These are phyloP conservation scores for Arachnopeziza araneosa DNA, from an alignment of 2,329 filamentous ascomycete genomes.

Conservation along the genomic window DNA sequence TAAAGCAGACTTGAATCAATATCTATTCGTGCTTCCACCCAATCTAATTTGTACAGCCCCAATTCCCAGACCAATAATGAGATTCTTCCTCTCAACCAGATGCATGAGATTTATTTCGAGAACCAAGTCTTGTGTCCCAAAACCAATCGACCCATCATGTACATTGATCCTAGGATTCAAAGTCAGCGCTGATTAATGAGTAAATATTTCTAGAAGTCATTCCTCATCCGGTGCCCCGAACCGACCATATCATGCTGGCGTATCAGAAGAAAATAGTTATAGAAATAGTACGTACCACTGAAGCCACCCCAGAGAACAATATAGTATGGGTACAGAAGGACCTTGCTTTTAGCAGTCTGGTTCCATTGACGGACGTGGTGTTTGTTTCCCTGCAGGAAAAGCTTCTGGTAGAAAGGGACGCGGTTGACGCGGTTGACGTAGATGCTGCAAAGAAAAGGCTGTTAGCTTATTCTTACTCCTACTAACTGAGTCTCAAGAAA, in stretches of 20 bases:
- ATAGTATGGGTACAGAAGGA: conserved; percentile 65
- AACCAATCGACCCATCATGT: conserved; percentile 68
- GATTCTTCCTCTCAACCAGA: neutral
- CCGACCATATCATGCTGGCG: too few relatives aligned
- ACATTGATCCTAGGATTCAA: conserved; percentile 43
- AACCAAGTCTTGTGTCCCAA: conserved; percentile 78
- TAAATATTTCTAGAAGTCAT: neutral
- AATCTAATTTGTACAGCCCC: conserved; percentile 9
- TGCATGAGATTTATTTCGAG: conserved; percentile 18
- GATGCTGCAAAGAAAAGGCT: conserved; percentile 20
- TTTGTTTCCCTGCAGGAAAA: conserved; percentile 69
- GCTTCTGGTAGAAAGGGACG: conserved; percentile 68
- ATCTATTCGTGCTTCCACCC: conserved; percentile 12
- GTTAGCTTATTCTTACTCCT: too few relatives aligned
- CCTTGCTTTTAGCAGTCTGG: conserved; percentile 59
- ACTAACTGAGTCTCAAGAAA: too few relatives aligned
- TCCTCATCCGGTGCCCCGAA: too few relatives aligned
- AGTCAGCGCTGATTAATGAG: neutral
- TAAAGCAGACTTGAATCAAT: neutral
- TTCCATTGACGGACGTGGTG: conserved; percentile 66
- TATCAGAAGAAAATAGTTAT: neutral
- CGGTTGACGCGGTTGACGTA: conserved; percentile 69
- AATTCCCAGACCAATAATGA: neutral
- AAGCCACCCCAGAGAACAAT: conserved; percentile 56
- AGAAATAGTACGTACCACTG: conserved; percentile 46